Conservation (phyloP, 257 asterid species). For the Handroanthus guayacan region DNA sequence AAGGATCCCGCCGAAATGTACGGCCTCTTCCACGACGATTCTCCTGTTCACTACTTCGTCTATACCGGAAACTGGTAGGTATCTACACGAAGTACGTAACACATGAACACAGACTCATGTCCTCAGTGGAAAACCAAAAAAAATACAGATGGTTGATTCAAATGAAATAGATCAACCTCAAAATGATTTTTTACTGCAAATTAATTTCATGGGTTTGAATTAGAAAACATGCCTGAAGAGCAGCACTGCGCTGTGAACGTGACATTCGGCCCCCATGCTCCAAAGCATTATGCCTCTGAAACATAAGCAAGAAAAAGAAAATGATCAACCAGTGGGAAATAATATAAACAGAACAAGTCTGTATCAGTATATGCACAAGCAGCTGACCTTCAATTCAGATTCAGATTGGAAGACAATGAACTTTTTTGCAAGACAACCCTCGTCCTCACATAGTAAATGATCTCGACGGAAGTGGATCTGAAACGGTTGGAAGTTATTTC, state of each 20-base stretch:
- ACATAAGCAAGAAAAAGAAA: constrained; percentile 32
- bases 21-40: constrained; percentile 81
- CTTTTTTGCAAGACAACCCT: constrained; percentile 85
- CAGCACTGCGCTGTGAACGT: constrained; percentile 93
- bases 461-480: constrained; percentile 87
- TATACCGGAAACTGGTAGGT: constrained; percentile 92
- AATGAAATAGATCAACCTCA: background rate
- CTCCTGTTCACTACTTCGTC: constrained; percentile 72
- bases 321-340: constrained; percentile 13
- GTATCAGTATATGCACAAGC: constrained; percentile 16
- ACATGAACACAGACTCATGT: constrained; percentile 25
- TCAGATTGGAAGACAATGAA: constrained; percentile 83
- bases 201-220: constrained; percentile 19
- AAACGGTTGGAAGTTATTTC: constrained; percentile 31
- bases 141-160: constrained; percentile 6
- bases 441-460: constrained; percentile 95
- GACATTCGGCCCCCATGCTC: constrained; percentile 99
- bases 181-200: background rate
- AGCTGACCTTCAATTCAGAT: constrained; percentile 83
- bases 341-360: background rate
- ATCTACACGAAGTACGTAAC: constrained; percentile 52
- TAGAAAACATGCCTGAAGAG: constrained; percentile 78
- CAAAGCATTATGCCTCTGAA: constrained; percentile 88
- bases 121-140: constrained; percentile 9
- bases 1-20: constrained; percentile 68